phyloP scores from a whole-genome alignment of 352 stramenopile species.

The Pythium oligandrum region DNA sequence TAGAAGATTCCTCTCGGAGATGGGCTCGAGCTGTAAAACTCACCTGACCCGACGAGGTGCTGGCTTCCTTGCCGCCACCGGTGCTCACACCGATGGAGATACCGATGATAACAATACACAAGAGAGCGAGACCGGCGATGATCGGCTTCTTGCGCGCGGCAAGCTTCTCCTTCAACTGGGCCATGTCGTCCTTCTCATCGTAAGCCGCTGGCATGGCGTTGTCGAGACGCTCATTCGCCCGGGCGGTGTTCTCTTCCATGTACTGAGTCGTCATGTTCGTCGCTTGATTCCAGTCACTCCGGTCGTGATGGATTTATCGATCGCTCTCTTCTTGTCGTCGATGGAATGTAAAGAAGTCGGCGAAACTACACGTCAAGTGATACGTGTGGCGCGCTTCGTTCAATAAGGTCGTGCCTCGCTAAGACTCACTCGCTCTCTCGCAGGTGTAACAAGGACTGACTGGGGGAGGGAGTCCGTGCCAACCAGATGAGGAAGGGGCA shows the following conservation, averaged over 20 bases:
- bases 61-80: slow-evolving; percentile 11
- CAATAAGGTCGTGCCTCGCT: too few relatives aligned
- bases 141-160: slow-evolving; percentile 59
- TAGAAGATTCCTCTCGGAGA: too few relatives aligned
- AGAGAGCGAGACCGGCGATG: slow-evolving; percentile 45
- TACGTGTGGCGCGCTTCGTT: too few relatives aligned
- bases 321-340: too few relatives aligned
- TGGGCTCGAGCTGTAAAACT: slow-evolving; percentile 1
- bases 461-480: too few relatives aligned
- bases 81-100: slow-evolving; percentile 29
- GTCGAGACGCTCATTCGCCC: slow-evolving; percentile 24
- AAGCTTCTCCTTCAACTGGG: slow-evolving; percentile 34
- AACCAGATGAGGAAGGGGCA: too few relatives aligned
- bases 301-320: too few relatives aligned
- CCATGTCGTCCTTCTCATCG: slow-evolving; percentile 57
- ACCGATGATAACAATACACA: slow-evolving; percentile 48
- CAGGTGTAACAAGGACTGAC: too few relatives aligned
- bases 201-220: slow-evolving; percentile 25
- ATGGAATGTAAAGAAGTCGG: too few relatives aligned
- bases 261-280: slow-evolving; percentile 26
- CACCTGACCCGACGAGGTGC: slow-evolving; percentile 35
- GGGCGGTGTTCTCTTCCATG: slow-evolving; percentile 31
- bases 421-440: too few relatives aligned
- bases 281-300: neutral
- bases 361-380: too few relatives aligned